Evolutionary conservation across 495 filamentous ascomycete genomes (phyloP).

Genomic region (Xylaria sp.): DNA sequence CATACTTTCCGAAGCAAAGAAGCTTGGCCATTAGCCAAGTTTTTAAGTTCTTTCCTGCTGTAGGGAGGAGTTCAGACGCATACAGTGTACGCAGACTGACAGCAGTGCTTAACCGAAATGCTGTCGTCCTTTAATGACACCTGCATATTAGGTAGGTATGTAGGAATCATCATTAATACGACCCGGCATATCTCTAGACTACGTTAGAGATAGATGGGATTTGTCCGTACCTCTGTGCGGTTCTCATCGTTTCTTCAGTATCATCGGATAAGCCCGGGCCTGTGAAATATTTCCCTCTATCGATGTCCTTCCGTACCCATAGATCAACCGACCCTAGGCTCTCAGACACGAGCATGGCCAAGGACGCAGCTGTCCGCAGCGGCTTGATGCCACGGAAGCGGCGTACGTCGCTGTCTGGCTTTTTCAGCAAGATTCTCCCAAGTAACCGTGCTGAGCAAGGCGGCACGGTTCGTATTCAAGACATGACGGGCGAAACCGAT

Average conservation of each 20-base stretch:
- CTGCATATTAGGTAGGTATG: background rate
- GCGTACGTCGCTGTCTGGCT: constrained; percentile 41
- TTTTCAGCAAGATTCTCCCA: constrained; percentile 47
- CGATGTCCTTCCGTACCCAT: background rate
- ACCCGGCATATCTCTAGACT: background rate
- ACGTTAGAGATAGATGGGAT: background rate
- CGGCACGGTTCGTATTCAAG: constrained; percentile 41
- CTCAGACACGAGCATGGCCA: constrained; percentile 6
- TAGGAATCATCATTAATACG: background rate
- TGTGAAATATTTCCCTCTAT: background rate
- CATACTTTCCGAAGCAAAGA: constrained; percentile 13
- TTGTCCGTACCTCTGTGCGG: background rate
- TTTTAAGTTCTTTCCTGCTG: background rate
- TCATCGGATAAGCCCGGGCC: background rate
- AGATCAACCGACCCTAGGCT: background rate
- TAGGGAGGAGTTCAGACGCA: background rate
- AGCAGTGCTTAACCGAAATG: background rate
- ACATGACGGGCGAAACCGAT: constrained; percentile 32
- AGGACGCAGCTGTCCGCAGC: background rate
- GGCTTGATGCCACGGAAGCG: constrained; percentile 28
- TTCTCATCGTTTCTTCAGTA: background rate
- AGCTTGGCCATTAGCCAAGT: background rate
- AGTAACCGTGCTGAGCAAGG: constrained; percentile 54
- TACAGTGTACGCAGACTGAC: background rate
- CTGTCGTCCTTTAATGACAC: background rate